Evolutionary conservation across 1,139 yeast species (phyloP).

Genomic region (Blastobotrys malaysiensis): DNA sequence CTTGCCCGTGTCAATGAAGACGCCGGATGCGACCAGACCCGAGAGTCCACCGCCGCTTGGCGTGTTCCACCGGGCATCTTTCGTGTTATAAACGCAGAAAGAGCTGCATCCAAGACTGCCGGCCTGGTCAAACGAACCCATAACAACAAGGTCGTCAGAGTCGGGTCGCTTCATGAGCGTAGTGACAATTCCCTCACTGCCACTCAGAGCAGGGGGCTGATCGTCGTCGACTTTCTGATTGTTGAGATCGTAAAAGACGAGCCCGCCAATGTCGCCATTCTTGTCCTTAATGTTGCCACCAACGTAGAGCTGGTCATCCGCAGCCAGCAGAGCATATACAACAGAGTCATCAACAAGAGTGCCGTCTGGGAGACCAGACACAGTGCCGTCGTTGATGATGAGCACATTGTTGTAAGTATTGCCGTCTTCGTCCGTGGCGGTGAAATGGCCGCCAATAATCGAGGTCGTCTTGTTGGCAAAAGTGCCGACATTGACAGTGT

Average conservation of each 20-base stretch:
- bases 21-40: slow-evolving; percentile 54
- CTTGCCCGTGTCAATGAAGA: slow-evolving; percentile 45
- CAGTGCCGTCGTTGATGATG: slow-evolving; percentile 31
- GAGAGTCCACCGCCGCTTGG: slow-evolving; percentile 41
- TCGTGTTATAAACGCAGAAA: slow-evolving; percentile 62
- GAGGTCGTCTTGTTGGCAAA: slow-evolving; percentile 47
- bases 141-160: slow-evolving; percentile 55
- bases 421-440: slow-evolving; percentile 21
- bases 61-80: slow-evolving; percentile 51
- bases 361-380: slow-evolving; percentile 32
- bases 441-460: slow-evolving; percentile 52
- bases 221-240: slow-evolving; percentile 37
- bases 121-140: slow-evolving; percentile 65
- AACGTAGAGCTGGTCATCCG: slow-evolving; percentile 41
- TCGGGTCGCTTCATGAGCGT: slow-evolving; percentile 50
- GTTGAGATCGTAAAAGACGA: slow-evolving; percentile 48
- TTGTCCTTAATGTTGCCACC: slow-evolving; percentile 49
- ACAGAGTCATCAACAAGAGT: slow-evolving; percentile 37
- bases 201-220: slow-evolving; percentile 43
- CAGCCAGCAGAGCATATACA: slow-evolving; percentile 41
- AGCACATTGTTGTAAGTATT: slow-evolving; percentile 36
- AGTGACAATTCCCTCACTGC: slow-evolving; percentile 41
- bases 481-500: slow-evolving; percentile 31
- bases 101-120: slow-evolving; percentile 57
- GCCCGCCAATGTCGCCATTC: slow-evolving; percentile 35